Conservation (phyloP, 108 stramenopile species). For the Cyclotella kingstonii region DNA sequence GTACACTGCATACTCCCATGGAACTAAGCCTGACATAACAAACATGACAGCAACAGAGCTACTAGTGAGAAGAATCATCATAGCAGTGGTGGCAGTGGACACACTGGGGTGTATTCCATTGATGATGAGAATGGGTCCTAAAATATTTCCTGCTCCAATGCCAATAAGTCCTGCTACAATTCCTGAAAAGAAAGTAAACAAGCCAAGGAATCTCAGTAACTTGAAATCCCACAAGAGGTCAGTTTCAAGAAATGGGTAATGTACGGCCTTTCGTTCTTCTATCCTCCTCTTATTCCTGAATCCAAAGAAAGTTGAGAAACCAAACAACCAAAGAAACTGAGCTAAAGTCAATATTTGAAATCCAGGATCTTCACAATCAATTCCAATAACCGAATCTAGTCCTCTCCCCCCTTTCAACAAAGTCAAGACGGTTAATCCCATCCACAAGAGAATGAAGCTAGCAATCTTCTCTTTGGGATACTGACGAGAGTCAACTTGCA, state of each 20-base stretch:
- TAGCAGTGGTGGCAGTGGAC: slow-evolving; percentile 62
- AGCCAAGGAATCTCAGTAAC: slow-evolving; percentile 44
- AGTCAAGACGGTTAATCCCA: slow-evolving; percentile 51
- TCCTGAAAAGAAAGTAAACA: slow-evolving; percentile 57
- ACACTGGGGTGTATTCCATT: slow-evolving; percentile 69
- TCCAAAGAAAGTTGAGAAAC: slow-evolving; percentile 47
- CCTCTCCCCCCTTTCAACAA: slow-evolving; percentile 67
- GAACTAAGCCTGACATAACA: slow-evolving; percentile 65
- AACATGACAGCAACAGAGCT: slow-evolving; percentile 63
- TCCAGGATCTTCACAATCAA: slow-evolving; percentile 52
- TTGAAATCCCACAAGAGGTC: slow-evolving; percentile 59
- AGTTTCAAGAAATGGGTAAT: slow-evolving; percentile 50
- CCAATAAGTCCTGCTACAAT: slow-evolving; percentile 69
- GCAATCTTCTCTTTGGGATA: slow-evolving; percentile 55
- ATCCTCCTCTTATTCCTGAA: slow-evolving; percentile 39
- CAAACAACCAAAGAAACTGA: slow-evolving; percentile 68
- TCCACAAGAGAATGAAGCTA: slow-evolving; percentile 49
- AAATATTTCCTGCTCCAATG: slow-evolving; percentile 65
- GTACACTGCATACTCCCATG: slow-evolving; percentile 59
- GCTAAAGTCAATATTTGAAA: slow-evolving; percentile 46
- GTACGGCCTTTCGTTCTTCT: slow-evolving; percentile 28
- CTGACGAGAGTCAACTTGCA: slow-evolving; percentile 53
- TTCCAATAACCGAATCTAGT: slow-evolving; percentile 53
- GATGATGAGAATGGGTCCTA: slow-evolving; percentile 63
- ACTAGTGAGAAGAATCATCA: slow-evolving; percentile 70